Base-by-base conservation (phyloP, 495 filamentous ascomycete genomes). In the Tuber aestivum region DNA sequence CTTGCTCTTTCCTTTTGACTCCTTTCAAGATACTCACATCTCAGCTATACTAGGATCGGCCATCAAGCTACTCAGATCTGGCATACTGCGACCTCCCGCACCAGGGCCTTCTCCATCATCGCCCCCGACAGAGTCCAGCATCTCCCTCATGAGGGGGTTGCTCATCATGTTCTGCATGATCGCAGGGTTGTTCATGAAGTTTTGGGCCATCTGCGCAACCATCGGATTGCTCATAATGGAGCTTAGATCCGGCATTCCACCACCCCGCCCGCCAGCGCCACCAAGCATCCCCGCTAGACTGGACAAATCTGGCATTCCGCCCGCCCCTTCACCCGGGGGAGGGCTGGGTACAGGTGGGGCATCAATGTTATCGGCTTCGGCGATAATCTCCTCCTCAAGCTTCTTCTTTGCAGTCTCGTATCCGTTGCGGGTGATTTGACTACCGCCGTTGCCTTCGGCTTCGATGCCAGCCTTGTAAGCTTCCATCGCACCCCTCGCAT, bases 141-240 rank as follows among this genome's bases (percentile, higher is more conserved):
- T 93, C 82, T 95, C 88, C 69, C 92, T 87, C 77, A 98, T 83
- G 72, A 89, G 87, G n/a, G 95, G 95, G 85, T 98, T 97, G 86
- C 87, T 94, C 94, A 98, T 97, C 73, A 98, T 83, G 81, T 93
- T 93, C 83, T 87, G 88, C 87, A 99, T 89, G 88, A 92, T 89
- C 9, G 96, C 91, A 20, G 95, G 95, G 85, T 99, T 97, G 84
- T 89, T 92, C 95, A 97, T 97, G 65, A 99, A 83, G 83, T 93
- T 97, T 87, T 97, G 93, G 38, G 95, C 95, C 93, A 97, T 97
- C 86, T 86, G 91, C 65, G 93, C 87, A 84, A 99, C 94, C 95
- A 98, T 97, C 65, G 95, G 95, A 86, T 99, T 98, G 85, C 85
- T 93, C 95, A 99, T 97, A 82, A 99, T 89, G 73, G 86, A 87